Conservation (phyloP, 2,329 filamentous ascomycete genomes). For the Microdochium trichocladiopsis region DNA sequence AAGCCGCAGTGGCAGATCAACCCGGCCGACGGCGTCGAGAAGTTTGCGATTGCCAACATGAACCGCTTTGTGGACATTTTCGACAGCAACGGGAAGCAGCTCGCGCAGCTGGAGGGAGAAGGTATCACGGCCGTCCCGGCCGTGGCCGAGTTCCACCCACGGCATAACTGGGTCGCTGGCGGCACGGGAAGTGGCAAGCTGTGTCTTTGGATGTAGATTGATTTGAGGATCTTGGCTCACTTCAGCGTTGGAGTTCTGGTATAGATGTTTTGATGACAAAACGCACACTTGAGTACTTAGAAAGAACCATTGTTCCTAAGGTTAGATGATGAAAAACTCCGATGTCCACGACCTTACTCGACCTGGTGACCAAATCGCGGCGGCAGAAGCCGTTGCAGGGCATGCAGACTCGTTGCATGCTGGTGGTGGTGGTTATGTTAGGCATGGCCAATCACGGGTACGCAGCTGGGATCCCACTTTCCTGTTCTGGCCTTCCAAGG, state of each 20-base stretch:
- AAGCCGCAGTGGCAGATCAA: conserved; percentile 84
- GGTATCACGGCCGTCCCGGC: conserved; percentile 92
- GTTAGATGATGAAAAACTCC: too few relatives aligned
- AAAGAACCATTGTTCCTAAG: too few relatives aligned
- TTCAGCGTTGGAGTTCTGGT: not conserved
- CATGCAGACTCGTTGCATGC: too few relatives aligned
- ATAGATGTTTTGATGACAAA: too few relatives aligned
- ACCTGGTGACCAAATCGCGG: too few relatives aligned
- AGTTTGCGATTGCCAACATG: conserved; percentile 95
- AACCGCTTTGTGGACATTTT: conserved; percentile 94
- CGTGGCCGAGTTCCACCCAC: conserved; percentile 84
- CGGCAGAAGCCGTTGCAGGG: too few relatives aligned
- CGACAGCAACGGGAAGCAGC: conserved; percentile 71
- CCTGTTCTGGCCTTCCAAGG: not conserved
- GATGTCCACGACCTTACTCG: too few relatives aligned
- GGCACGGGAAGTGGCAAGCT: conserved; percentile 90
- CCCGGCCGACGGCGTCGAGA: conserved; percentile 72
- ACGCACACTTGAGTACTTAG: too few relatives aligned
- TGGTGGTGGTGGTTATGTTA: not conserved
- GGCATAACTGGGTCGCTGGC: conserved; percentile 83
- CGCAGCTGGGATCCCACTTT: not conserved
- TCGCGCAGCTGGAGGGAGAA: conserved; percentile 82
- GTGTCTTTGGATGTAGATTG: conserved; percentile 73
- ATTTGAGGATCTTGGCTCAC: not conserved
- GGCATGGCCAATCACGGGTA: not conserved